Conservation (phyloP, 2,329 filamentous ascomycete genomes). For the Penicillium sp. region DNA sequence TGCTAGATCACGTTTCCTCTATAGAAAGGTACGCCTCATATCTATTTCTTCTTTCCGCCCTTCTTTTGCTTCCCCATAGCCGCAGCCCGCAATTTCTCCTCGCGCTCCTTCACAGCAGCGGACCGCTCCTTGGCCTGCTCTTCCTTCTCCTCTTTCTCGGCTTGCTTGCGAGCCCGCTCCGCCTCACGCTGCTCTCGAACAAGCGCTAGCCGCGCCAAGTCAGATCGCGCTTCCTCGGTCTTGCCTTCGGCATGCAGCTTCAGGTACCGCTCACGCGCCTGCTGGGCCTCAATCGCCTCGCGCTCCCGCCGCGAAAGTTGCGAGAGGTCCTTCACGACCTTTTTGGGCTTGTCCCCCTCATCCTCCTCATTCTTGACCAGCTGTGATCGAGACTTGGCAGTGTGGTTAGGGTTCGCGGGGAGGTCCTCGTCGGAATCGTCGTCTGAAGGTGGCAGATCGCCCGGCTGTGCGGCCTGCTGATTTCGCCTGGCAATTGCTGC, state of each 20-base stretch:
- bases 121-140: conserved; percentile 39
- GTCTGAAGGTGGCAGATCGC: conserved; percentile 77
- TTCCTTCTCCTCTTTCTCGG: conserved; percentile 58
- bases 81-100: conserved; percentile 41
- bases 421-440: conserved; percentile 44
- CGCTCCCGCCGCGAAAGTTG: conserved; percentile 66
- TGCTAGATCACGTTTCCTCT: too few species aligned
- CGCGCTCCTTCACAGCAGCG: conserved; percentile 34
- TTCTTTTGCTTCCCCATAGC: conserved; percentile 39
- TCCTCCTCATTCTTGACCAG: conserved; percentile 62
- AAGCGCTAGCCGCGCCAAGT: conserved; percentile 75
- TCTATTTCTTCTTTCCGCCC: conserved; percentile 34
- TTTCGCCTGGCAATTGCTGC: conserved; percentile 78
- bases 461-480: conserved; percentile 69
- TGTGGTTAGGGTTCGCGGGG: conserved; percentile 88
- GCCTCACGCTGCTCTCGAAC: conserved; percentile 84
- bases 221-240: conserved; percentile 90
- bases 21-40: not conserved
- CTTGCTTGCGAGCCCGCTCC: conserved; percentile 78
- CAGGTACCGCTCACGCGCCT: conserved; percentile 85
- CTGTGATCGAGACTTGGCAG: conserved; percentile 64
- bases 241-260: conserved; percentile 92
- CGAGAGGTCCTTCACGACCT: conserved; percentile 41
- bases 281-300: conserved; percentile 79
- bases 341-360: conserved; percentile 50